Base-by-base conservation (phyloP, 495 filamentous ascomycete species). In the Symbiotaphrina buchneri region DNA sequence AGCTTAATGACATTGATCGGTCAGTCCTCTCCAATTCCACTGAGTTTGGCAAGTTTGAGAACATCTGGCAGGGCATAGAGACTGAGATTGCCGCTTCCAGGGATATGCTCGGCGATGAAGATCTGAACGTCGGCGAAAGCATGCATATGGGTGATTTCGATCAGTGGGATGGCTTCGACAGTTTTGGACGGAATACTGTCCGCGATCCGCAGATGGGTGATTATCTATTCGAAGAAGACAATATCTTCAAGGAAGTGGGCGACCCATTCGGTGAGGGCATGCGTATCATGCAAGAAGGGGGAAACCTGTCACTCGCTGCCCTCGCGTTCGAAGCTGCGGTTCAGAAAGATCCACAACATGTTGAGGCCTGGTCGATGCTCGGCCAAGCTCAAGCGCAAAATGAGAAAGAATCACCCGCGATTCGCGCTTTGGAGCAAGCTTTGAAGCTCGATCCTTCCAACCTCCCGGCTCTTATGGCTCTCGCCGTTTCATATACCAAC, bases 401-500 rank as follows among this genome's bases (percentile, higher is more conserved):
- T 51, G 87, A 97, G 46, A 97, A 97, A 52, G 87, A 97, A 46
- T 66, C 80, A 3, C 87, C 87, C 4, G 90, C 90, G n/a, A 94
- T 97, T 40, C 74, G 87, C n/a, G 87, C 90, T 3, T 57, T 94
- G 32, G 87, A 94, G 54, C 79, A 85, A 43, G 82, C 85, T 10
- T 55, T 93, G 30, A 85, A 80, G 49, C 55, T 85, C 6, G 82
- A 94, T 41, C 69, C 80, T 2, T 68, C 69, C 41, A 93, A 92
- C 43, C 63, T 92, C 5, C 61, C 76, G 24, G 85, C 87, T 2
- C 59, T 95, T 19, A 94, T 99, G 83, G 82, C 78, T 3, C 61
- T 99, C 13, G 81, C 85, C 24, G 87, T 99, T 25, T 84, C 75
- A n/a, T 99, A 95, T 52, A 95, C 90, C 21, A 99, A 99, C 55